phyloP scores from a whole-genome alignment of 106 monocot species.

The Hemerocallis citrina region DNA sequence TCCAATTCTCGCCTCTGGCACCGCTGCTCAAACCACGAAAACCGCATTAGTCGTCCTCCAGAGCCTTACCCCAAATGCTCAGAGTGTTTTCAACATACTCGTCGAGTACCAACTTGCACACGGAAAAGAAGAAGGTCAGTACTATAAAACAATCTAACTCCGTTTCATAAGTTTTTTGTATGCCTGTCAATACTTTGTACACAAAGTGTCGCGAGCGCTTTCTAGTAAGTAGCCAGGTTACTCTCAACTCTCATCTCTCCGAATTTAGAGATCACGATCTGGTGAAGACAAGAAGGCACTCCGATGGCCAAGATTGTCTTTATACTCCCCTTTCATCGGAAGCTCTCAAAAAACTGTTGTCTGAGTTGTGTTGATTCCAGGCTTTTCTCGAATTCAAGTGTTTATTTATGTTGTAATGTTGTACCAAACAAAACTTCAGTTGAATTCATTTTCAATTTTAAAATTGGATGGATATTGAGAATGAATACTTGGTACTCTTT shows the following conservation, averaged over 20 bases:
- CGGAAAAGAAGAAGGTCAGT: constrained; percentile 80
- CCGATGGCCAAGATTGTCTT: constrained; percentile 90
- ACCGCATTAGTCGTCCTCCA: constrained; percentile 87
- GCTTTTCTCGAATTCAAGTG: no score
- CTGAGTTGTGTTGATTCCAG: constrained; percentile 44
- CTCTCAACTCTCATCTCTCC: constrained; percentile 79
- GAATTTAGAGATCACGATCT: constrained; percentile 96
- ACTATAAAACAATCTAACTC: no score
- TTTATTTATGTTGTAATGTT: no score
- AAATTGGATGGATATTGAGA: no score
- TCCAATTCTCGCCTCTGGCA: constrained; percentile 63
- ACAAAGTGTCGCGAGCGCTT: constrained; percentile 76
- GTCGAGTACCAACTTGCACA: constrained; percentile 70
- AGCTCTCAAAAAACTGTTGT: constrained; percentile 64
- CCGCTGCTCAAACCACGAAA: constrained; percentile 57
- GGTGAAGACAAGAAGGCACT: constrained; percentile 69
- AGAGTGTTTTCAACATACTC: constrained; percentile 76
- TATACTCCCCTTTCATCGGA: constrained; percentile 68
- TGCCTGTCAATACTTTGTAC: constrained; percentile 64
- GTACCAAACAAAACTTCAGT: no score
- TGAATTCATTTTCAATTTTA: no score
- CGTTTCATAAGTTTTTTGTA: constrained; percentile 17
- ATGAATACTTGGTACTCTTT: no score
- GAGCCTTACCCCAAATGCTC: constrained; percentile 92
- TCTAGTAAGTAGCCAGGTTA: constrained; percentile 87